Conservation (phyloP, 108 stramenopile species). For the Mayamaea pseudoterrestris region DNA sequence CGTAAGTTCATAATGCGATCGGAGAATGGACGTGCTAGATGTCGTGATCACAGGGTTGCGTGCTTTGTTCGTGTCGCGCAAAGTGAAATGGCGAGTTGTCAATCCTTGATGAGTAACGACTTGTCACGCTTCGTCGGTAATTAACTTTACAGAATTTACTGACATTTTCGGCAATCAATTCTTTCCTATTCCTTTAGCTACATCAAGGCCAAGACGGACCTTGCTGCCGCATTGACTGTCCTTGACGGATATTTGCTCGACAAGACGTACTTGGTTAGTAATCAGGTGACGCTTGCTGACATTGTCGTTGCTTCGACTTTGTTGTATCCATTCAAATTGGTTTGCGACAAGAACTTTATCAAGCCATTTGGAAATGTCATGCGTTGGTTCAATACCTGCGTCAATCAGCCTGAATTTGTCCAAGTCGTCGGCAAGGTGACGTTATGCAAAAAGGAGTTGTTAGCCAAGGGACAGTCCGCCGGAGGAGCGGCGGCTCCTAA, state of each 20-base stretch:
- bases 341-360: slow-evolving; percentile 51
- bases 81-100: too few species aligned
- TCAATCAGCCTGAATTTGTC: slow-evolving; percentile 72
- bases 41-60: too few species aligned
- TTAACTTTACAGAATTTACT: too few species aligned
- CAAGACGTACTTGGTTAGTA: slow-evolving; percentile 60
- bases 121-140: too few species aligned
- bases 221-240: slow-evolving; percentile 40
- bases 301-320: slow-evolving; percentile 78
- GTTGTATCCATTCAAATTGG: slow-evolving; percentile 83
- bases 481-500: too few species aligned
- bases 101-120: too few species aligned
- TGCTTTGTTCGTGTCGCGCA: too few species aligned
- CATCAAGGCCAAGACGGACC: slow-evolving; percentile 61
- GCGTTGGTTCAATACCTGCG: slow-evolving; percentile 77
- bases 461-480: slow-evolving; percentile 18
- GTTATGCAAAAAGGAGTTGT: slow-evolving; percentile 48
- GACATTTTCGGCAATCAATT: too few species aligned
- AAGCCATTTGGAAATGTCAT: slow-evolving; percentile 50
- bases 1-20: too few species aligned
- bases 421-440: slow-evolving; percentile 74
- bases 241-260: slow-evolving; percentile 45
- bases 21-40: too few species aligned
- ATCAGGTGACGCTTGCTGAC: slow-evolving; percentile 83
- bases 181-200: too few species aligned